Conservation (phyloP, 371 early-diverging fungal genomes). For the Zopfochytrium polystomum region DNA sequence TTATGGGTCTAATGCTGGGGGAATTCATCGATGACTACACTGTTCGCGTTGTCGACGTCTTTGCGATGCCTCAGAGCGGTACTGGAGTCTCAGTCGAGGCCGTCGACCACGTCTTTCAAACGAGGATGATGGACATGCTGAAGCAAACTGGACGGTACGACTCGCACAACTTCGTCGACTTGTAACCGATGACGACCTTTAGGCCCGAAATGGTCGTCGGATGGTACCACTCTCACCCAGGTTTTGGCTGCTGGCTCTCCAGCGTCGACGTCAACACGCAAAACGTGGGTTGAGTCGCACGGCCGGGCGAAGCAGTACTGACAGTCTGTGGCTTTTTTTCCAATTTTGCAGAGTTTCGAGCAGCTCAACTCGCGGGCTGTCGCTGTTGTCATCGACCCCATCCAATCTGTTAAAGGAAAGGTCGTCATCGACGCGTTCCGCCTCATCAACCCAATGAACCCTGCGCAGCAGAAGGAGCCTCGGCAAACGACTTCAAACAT, state of each 20-base stretch:
- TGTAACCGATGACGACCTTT: slow-evolving; percentile 1
- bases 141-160: slow-evolving; percentile 95
- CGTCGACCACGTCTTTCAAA: slow-evolving; percentile 99
- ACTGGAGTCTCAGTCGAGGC: slow-evolving; percentile 99
- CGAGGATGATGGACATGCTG: slow-evolving; percentile 99
- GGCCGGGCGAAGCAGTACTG: neutral
- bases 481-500: slow-evolving; percentile 99
- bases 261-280: slow-evolving; percentile 99
- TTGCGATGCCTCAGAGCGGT: slow-evolving; percentile 99
- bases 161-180: neutral
- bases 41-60: slow-evolving; percentile 99
- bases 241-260: slow-evolving; percentile 99
- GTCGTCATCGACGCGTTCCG: slow-evolving; percentile 99
- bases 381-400: slow-evolving; percentile 99
- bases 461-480: slow-evolving; percentile 93
- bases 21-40: slow-evolving; percentile 99
- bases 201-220: slow-evolving; percentile 99
- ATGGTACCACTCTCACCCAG: slow-evolving; percentile 99
- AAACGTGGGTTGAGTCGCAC: slow-evolving; percentile 61
- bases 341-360: slow-evolving; percentile 83
- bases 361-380: slow-evolving; percentile 95
- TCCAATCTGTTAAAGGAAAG: slow-evolving; percentile 99
- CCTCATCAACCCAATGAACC: slow-evolving; percentile 87
- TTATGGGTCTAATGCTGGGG: slow-evolving; percentile 99
- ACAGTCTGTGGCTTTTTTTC: slow-evolving; percentile 12